These are phyloP conservation scores for Boechera stricta DNA, from an alignment of 345 rosid species.

Conservation along the genomic window DNA sequence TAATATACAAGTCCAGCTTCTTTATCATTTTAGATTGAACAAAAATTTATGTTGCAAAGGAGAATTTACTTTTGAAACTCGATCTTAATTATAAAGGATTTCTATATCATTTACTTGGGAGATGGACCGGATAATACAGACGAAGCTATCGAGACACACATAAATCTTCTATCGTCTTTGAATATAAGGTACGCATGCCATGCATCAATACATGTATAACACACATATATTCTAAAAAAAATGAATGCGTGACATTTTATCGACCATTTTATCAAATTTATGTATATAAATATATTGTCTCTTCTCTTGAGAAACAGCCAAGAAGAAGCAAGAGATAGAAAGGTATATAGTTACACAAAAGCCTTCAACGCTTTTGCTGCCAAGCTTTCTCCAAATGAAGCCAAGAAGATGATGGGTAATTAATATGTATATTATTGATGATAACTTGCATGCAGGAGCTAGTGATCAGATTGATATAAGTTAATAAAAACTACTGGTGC, in stretches of 20 bases:
- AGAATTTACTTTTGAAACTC: slow-evolving; percentile 8
- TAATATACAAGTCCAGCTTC: not conserved
- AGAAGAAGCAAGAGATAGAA: slow-evolving; percentile 63
- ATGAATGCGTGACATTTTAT: not conserved
- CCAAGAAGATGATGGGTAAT: slow-evolving; percentile 58
- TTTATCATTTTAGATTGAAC: not conserved
- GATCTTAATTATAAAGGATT: slow-evolving; percentile 43
- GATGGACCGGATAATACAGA: slow-evolving; percentile 38
- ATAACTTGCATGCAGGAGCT: not conserved
- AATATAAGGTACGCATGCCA: slow-evolving; percentile 52
- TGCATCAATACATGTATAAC: not conserved
- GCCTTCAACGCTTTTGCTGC: slow-evolving; percentile 95
- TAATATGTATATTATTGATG: no score
- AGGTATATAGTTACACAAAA: slow-evolving; percentile 77
- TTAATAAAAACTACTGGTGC: slow-evolving; percentile 22
- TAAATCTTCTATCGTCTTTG: slow-evolving; percentile 52
- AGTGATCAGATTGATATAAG: no score
- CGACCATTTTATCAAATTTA: no score
- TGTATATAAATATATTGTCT: no score
- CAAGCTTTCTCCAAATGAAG: slow-evolving; percentile 69
- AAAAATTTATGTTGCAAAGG: not conserved
- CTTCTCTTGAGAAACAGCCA: slow-evolving; percentile 47
- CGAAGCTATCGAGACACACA: slow-evolving; percentile 44
- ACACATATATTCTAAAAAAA: not conserved
- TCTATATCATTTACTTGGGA: slow-evolving; percentile 62